Base-by-base conservation (phyloP, 225 moss, liverwort and hornwort genomes). In the Marchantia paleacea region DNA sequence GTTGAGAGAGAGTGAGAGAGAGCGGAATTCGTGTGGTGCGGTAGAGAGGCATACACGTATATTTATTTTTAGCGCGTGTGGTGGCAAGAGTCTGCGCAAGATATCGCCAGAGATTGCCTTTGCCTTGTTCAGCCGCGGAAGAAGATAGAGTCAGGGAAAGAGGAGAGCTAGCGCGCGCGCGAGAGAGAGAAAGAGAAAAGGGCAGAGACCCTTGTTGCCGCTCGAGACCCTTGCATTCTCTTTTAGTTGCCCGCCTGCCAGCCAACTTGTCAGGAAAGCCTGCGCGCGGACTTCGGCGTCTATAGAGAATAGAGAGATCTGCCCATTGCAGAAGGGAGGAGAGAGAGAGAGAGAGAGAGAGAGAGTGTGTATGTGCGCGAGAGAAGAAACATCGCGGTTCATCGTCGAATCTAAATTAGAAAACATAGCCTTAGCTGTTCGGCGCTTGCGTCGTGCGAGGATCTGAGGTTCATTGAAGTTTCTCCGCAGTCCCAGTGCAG, bases 31-130 rank as follows among this genome's bases (percentile, higher is more conserved):
- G 25, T 52, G 24, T 22, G 73, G 73, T 52, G 52, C 52, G 73
- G 52, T 73, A 18, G 52, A 72, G 22, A 57, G 24, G 50, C 72
- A 52, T 25, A 72, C 73, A 68, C 30, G 68, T 68, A 68, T 68
- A 68, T 68, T 67, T 68, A 68, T 26, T 30, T 68, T 30, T 68
- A 67, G 68, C 68, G 68, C 68, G 12, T 70, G 76, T 20, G 69
- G 82, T 78, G 72, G 82, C 72, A 71, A 58, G 54, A 65, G 48
- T 79, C 74, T 68, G 67, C 79, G 72, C 55, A 65, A 64, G 65
- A 22, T 22, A 73, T 48, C 16, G 55, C n/a, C 67, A 24, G 53
- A 15, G 26, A 9, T 74, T 28, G 60, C 50, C 12, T 18, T 55
- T 30, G 72, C 66, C 65, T 39, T 39, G 39, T 39, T 39, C 39